These are phyloP conservation scores for Alnus rubra DNA, from an alignment of 306 rosid genomes.

Conservation along the genomic window DNA sequence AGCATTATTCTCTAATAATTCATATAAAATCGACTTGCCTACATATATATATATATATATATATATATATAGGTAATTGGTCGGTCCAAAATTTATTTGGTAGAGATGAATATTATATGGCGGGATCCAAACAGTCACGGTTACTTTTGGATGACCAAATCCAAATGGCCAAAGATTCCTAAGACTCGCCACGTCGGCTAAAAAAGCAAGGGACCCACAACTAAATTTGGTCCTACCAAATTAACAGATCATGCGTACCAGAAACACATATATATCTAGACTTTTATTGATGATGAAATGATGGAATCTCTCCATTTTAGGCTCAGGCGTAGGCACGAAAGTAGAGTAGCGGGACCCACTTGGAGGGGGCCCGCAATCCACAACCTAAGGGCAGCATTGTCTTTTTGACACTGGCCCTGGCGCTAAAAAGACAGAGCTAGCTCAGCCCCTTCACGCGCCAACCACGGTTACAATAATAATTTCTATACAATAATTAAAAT, in stretches of 20 bases:
- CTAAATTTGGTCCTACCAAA: not conserved
- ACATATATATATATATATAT: too few species aligned
- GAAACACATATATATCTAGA: not conserved
- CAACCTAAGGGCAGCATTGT: conserved; percentile 7
- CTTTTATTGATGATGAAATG: not conserved
- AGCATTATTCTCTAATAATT: too few species aligned
- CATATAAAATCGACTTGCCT: too few species aligned
- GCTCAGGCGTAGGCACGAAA: not conserved
- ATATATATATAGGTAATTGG: too few species aligned
- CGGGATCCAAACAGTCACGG: not conserved
- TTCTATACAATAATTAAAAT: too few species aligned
- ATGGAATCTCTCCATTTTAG: not conserved
- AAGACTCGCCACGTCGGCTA: conserved; percentile 20
- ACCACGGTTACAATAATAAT: not conserved
- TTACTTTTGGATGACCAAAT: not conserved
- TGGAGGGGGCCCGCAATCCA: not conserved
- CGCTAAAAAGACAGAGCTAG: not conserved
- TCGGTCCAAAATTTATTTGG: too few species aligned
- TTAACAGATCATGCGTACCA: not conserved
- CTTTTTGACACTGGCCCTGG: not conserved
- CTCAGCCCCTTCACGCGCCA: not conserved
- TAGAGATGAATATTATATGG: too few species aligned
- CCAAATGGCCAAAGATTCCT: not conserved
- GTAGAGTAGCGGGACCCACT: not conserved
- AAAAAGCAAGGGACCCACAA: not conserved